Evolutionary conservation across 179 eudicot genomes (phyloP).

Genomic region (Silene noctiflora): DNA sequence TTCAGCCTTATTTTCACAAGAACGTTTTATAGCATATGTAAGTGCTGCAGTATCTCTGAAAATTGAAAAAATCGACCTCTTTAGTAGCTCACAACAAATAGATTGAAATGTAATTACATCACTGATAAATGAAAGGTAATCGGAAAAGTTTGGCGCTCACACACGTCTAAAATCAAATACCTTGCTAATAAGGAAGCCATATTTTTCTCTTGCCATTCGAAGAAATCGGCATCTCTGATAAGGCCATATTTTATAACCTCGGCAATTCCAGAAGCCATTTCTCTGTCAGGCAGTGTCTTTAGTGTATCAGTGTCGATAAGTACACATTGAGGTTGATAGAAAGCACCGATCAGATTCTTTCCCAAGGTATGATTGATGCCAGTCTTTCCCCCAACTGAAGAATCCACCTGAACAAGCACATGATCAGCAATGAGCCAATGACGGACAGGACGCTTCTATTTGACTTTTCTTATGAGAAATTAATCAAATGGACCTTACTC

Average conservation of each 20-base stretch:
- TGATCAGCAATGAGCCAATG: slow-evolving; percentile 8
- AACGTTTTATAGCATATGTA: slow-evolving; percentile 91
- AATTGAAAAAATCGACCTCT: slow-evolving; percentile 9
- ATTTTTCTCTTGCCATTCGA: slow-evolving; percentile 96
- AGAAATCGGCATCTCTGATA: slow-evolving; percentile 85
- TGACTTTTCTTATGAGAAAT: too few relatives aligned
- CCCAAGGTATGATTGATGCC: slow-evolving; percentile 93
- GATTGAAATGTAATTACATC: neutral
- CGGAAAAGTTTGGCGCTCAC: neutral
- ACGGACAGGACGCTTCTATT: neutral
- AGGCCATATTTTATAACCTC: slow-evolving; percentile 95
- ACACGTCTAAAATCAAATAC: slow-evolving; percentile 30
- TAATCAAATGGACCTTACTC: too few relatives aligned
- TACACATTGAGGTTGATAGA: slow-evolving; percentile 98
- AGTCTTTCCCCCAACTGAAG: slow-evolving; percentile 98
- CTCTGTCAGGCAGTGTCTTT: slow-evolving; percentile 88
- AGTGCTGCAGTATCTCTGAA: slow-evolving; percentile 82
- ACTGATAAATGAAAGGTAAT: neutral
- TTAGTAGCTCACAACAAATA: neutral
- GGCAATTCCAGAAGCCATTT: slow-evolving; percentile 91
- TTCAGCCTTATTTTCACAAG: slow-evolving; percentile 98
- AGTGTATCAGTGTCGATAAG: slow-evolving; percentile 85
- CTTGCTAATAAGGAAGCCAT: slow-evolving; percentile 76
- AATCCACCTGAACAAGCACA: slow-evolving; percentile 65
- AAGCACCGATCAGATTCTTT: slow-evolving; percentile 90